Base-by-base conservation (phyloP, 2,329 filamentous ascomycete genomes). In the Zasmidium angulare region DNA sequence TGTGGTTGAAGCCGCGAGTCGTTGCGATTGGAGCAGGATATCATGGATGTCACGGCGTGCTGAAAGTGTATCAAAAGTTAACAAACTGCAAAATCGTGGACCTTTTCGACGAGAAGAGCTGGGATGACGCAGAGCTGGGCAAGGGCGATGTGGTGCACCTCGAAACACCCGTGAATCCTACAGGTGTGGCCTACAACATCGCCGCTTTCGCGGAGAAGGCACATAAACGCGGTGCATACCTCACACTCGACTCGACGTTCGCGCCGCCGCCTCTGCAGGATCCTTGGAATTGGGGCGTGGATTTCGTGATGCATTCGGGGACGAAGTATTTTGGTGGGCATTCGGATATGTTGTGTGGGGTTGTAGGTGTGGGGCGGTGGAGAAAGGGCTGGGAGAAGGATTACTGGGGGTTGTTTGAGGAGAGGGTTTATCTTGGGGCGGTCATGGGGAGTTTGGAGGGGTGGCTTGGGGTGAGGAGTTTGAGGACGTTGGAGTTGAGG, bases 261-360 rank as follows among this genome's bases (percentile, higher is more conserved):
- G 95, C 87, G 2, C 95, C 95, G 46, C 95, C 95, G 29, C 90
- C 91, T 24, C 79, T 99, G 59, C 89, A 91, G 73, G 90, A 97
- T 69, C 93, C 95, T 0, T 95, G 98, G 69, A 72, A 75, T 24
- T 88, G 84, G 73, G 93, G 91, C 50, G 91, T 89, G 24, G 93
- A 98, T 75, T 76, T 93, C 0, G 85, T 96, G 31, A 89, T 98
- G 90, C 95, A 99, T 77, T 89, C 85, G 53, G 95, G 92, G 2
- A 96, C 93, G 19, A 99, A 98, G 81, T 99, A 98, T 76, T 86
- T 99, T 66, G 95, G 95, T 20, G 95, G 95, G 0, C 95, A 99
- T 77, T 93, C 89, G 65, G 95, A 99, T 76, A 83, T 98, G 82
- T 84, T 98, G 4, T 96, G 90, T 71, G 95, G 95, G 21, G 88